phyloP scores from a whole-genome alignment of 805 yeast species.

The Spathaspora arborariae region DNA sequence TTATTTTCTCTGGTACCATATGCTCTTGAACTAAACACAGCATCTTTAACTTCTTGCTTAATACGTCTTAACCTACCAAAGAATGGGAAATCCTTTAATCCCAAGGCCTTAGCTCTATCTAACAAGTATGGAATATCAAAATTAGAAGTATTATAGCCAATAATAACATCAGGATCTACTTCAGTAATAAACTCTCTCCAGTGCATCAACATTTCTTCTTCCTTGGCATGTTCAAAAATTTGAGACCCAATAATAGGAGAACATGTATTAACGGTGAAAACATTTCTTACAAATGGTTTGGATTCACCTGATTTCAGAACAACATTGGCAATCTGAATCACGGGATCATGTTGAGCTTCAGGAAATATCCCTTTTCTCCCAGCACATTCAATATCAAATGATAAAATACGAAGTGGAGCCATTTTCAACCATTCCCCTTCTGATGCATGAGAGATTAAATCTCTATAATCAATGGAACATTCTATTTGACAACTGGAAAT shows the following conservation, averaged over 20 bases:
- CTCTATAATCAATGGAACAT: slow-evolving; percentile 61
- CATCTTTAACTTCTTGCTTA: slow-evolving; percentile 74
- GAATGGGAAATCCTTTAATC: slow-evolving; percentile 67
- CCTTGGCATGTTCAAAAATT: slow-evolving; percentile 69
- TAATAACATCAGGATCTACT: slow-evolving; percentile 92
- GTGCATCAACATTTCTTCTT: slow-evolving; percentile 73
- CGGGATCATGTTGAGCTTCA: slow-evolving; percentile 89
- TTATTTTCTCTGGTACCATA: slow-evolving; percentile 95
- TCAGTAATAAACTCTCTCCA: slow-evolving; percentile 86
- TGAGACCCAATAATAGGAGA: slow-evolving; percentile 93
- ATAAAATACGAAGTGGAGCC: slow-evolving; percentile 90
- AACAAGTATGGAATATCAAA: slow-evolving; percentile 92
- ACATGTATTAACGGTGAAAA: slow-evolving; percentile 89
- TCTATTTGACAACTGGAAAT: slow-evolving; percentile 86
- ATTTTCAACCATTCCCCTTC: slow-evolving; percentile 92
- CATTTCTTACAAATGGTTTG: slow-evolving; percentile 91
- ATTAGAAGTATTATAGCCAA: slow-evolving; percentile 93
- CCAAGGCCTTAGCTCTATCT: slow-evolving; percentile 78
- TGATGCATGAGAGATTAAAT: slow-evolving; percentile 74
- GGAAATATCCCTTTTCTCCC: slow-evolving; percentile 97
- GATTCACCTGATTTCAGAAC: slow-evolving; percentile 78
- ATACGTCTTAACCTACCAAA: slow-evolving; percentile 73
- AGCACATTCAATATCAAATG: slow-evolving; percentile 98
- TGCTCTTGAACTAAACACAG: slow-evolving; percentile 89
- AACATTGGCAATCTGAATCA: slow-evolving; percentile 95